Conservation (phyloP, 139 green algal species). For the Tetradesmus obliquus region DNA sequence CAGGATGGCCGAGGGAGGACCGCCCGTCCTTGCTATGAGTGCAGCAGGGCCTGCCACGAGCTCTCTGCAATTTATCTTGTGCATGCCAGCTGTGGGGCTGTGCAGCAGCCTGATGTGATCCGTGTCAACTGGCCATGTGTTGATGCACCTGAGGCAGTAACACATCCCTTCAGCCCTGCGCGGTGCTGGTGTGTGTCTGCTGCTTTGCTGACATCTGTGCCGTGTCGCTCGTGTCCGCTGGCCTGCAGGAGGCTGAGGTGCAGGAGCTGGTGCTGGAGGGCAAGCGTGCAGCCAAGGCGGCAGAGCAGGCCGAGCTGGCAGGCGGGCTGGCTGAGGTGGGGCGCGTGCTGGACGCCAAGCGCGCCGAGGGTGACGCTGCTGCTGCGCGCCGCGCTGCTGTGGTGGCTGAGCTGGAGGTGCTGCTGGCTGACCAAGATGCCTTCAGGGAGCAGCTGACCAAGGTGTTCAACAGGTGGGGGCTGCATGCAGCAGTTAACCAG, state of each 20-base stretch:
- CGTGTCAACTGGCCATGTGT: no score
- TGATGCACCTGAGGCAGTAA: no score
- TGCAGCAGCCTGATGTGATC: no score
- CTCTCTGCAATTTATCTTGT: no score
- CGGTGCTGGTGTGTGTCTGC: no score
- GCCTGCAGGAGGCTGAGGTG: conserved; percentile 78
- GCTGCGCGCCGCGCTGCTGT: conserved; percentile 41
- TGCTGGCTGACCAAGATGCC: conserved; percentile 66
- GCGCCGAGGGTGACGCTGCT: conserved; percentile 13
- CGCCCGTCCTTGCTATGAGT: no score
- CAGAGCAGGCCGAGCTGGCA: conserved; percentile 71
- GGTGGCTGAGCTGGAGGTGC: conserved; percentile 63
- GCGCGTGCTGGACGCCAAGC: conserved; percentile 66
- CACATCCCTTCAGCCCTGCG: no score
- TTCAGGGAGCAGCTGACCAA: conserved; percentile 76
- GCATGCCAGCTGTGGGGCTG: no score
- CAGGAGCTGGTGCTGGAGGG: conserved; percentile 69
- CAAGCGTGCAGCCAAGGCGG: conserved; percentile 70
- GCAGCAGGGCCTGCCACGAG: no score
- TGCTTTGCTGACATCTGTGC: background rate
- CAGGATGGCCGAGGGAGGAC: background rate
- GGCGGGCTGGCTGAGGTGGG: conserved; percentile 61
- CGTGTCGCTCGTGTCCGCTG: background rate
- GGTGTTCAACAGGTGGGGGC: conserved; percentile 67
- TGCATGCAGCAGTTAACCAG: background rate